Conservation (phyloP, 176 grass and related monocot genomes). For the Panicum miliaceum region DNA sequence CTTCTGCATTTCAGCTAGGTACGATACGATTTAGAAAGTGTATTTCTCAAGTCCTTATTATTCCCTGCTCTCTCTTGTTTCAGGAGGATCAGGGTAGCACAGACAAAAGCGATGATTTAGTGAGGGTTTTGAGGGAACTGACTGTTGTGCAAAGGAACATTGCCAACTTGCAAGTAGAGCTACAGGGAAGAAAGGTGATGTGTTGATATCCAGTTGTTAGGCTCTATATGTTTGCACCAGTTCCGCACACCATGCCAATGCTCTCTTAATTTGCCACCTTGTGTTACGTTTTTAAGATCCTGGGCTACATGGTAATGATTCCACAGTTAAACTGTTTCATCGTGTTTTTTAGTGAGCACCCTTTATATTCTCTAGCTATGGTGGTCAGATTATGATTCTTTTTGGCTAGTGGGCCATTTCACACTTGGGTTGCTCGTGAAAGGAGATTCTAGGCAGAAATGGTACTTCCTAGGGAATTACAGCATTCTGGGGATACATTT, state of each 20-base stretch:
- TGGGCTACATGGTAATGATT: not conserved
- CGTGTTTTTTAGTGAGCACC: slow-evolving; percentile 1
- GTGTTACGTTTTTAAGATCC: slow-evolving; percentile 4
- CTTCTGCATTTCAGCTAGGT: not conserved
- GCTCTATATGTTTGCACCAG: not conserved
- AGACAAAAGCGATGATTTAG: slow-evolving; percentile 88
- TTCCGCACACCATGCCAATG: not conserved
- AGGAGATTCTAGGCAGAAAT: not conserved
- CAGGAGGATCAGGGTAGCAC: slow-evolving; percentile 78
- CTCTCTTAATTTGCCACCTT: not conserved
- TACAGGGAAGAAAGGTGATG: slow-evolving; percentile 95
- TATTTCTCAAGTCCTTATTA: not conserved
- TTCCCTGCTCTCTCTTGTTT: slow-evolving; percentile 3
- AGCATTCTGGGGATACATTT: slow-evolving; percentile 6
- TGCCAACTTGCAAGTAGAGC: slow-evolving; percentile 95
- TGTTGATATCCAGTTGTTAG: not conserved
- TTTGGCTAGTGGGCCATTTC: not conserved
- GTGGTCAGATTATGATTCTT: not conserved
- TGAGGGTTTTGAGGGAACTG: slow-evolving; percentile 89
- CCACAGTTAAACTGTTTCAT: not conserved
- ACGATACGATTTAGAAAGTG: not conserved
- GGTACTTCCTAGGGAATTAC: not conserved
- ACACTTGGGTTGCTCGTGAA: not conserved
- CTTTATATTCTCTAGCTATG: slow-evolving; percentile 16
- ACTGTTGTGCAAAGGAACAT: slow-evolving; percentile 83